These are phyloP conservation scores for Penicillium simplicissimum DNA, from an alignment of 495 filamentous ascomycete species.

Conservation along the genomic window DNA sequence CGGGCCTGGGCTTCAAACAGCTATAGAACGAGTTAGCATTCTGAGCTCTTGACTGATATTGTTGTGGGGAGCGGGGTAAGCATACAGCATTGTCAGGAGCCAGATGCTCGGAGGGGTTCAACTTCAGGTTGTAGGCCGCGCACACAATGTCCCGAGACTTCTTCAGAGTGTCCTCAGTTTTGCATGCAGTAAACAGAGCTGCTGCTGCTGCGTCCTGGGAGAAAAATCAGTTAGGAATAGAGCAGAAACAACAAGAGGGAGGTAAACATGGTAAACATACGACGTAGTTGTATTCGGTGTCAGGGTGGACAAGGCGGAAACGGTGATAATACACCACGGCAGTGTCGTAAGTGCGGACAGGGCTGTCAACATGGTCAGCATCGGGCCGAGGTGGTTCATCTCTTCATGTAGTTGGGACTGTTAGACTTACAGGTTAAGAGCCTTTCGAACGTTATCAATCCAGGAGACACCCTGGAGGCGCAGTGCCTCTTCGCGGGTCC, in stretches of 20 bases:
- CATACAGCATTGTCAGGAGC: constrained; percentile 79
- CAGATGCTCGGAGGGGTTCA: constrained; percentile 67
- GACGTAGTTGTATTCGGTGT: constrained; percentile 64
- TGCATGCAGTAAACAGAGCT: constrained; percentile 88
- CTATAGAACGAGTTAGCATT: constrained; percentile 40
- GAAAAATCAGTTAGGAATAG: constrained; percentile 15
- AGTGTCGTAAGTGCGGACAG: constrained; percentile 81
- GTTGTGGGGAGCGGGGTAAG: not conserved
- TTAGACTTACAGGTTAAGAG: constrained; percentile 63
- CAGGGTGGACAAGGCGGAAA: constrained; percentile 77
- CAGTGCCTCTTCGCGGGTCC: constrained; percentile 65
- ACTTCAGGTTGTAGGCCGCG: constrained; percentile 82
- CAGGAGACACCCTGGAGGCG: constrained; percentile 76
- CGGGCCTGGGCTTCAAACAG: constrained; percentile 75
- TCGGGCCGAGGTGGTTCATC: not conserved
- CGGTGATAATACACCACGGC: constrained; percentile 86
- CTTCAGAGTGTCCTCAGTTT: constrained; percentile 96
- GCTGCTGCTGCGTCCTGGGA: constrained; percentile 79
- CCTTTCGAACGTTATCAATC: constrained; percentile 75
- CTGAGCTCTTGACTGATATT: too few species aligned
- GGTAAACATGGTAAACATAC: constrained; percentile 34
- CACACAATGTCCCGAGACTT: constrained; percentile 93
- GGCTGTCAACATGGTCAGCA: constrained; percentile 44
- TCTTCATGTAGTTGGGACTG: not conserved
- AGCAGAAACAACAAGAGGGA: not conserved